Percentiles rank a stretch among this genome's conserved stretches.
phyloP scores from a whole-genome alignment of 164 flowering plant genomes.

The Pachysandra terminalis region DNA sequence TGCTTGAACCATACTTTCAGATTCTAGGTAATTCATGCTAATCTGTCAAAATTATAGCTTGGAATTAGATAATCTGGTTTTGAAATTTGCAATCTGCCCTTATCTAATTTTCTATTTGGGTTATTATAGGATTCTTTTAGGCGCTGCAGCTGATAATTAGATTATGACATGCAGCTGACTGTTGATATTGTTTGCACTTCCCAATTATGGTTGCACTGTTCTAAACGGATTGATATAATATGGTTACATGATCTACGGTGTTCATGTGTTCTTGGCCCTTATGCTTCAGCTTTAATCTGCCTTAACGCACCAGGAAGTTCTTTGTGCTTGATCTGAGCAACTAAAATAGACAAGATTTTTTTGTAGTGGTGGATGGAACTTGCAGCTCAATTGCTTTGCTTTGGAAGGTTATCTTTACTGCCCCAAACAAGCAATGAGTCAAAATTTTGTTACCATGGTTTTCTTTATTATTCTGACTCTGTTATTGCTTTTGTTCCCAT shows the following conservation, averaged over 20 bases:
- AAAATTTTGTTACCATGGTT: not conserved
- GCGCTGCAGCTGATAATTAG: too few species aligned
- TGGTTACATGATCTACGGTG: too few species aligned
- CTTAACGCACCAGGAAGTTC: not conserved
- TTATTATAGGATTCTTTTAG: not conserved
- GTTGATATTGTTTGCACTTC: too few species aligned
- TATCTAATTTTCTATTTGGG: not conserved
- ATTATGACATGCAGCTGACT: too few species aligned
- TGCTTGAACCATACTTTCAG: not conserved
- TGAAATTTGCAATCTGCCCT: not conserved
- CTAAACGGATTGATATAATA: too few species aligned
- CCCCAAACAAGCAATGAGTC: not conserved
- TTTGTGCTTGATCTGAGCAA: not conserved
- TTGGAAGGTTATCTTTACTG: not conserved
- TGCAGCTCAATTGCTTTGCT: not conserved
- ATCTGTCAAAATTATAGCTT: not conserved
- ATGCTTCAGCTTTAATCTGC: too few species aligned
- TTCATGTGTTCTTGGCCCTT: too few species aligned
- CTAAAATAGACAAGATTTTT: not conserved
- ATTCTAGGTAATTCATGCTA: too few species aligned
- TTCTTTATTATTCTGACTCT: not conserved
- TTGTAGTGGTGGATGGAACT: not conserved
- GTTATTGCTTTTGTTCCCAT: not conserved
- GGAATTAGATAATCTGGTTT: not conserved
- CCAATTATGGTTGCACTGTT: not conserved